phyloP scores from a whole-genome alignment of 306 rosid species.

The Aeschynomene evenia region DNA sequence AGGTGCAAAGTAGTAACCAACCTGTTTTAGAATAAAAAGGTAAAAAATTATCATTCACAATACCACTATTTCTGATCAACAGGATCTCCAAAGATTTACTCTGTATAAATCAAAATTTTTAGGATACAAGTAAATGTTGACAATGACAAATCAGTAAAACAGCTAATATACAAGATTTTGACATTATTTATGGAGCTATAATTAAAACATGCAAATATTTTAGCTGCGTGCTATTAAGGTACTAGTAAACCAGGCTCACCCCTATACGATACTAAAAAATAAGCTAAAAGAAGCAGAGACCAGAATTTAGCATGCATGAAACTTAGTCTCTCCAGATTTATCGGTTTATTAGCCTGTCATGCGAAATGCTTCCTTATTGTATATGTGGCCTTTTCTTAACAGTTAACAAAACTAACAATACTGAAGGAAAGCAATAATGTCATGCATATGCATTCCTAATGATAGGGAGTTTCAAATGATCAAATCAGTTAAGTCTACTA shows the following conservation, averaged over 20 bases:
- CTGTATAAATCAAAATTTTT: slow-evolving; percentile 31
- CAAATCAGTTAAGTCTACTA: slow-evolving; percentile 10
- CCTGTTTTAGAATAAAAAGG: slow-evolving; percentile 65
- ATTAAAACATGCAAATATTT: slow-evolving; percentile 8
- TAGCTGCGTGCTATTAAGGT: slow-evolving; percentile 6
- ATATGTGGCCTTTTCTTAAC: slow-evolving; percentile 22
- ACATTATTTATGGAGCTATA: slow-evolving; percentile 22
- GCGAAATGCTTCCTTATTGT: slow-evolving; percentile 14
- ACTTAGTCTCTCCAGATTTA: slow-evolving; percentile 3
- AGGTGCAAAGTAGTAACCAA: slow-evolving; percentile 99
- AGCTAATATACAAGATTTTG: background rate
- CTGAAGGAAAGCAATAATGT: slow-evolving; percentile 14
- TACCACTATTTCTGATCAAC: slow-evolving; percentile 33
- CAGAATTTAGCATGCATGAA: background rate
- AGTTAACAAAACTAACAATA: slow-evolving; percentile 22
- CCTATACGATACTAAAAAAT: slow-evolving; percentile 14
- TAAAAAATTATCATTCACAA: slow-evolving; percentile 45
- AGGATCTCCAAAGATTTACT: slow-evolving; percentile 34
- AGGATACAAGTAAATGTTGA: slow-evolving; percentile 31
- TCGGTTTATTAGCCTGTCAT: background rate
- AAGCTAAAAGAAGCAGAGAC: slow-evolving; percentile 24
- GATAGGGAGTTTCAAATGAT: slow-evolving; percentile 15
- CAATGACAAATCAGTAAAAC: slow-evolving; percentile 18
- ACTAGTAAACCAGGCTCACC: slow-evolving; percentile 1
- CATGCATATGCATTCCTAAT: slow-evolving; percentile 8